phyloP scores from a whole-genome alignment of 2,329 filamentous ascomycete genomes.

The Aspergillus proliferans region DNA sequence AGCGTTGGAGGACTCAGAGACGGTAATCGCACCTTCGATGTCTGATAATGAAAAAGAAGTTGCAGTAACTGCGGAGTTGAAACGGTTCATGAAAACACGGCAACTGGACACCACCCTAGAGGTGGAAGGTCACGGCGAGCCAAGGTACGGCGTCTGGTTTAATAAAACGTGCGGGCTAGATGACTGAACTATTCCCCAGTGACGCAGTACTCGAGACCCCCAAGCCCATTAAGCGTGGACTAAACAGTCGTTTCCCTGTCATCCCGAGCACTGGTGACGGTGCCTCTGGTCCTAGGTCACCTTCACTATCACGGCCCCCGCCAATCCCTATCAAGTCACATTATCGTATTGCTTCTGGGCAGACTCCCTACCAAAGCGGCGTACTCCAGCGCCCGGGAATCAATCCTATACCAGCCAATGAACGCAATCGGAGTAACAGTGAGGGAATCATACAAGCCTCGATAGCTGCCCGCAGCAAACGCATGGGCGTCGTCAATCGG shows the following conservation, averaged over 20 bases:
- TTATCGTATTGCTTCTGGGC: slow-evolving; percentile 54
- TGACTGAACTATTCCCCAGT: slow-evolving; percentile 39
- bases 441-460: slow-evolving; percentile 51
- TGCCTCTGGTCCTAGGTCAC: slow-evolving; percentile 66
- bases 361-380: slow-evolving; percentile 31
- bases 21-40: slow-evolving; percentile 53
- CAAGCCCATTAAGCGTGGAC: slow-evolving; percentile 55
- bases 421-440: slow-evolving; percentile 55
- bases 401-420: slow-evolving; percentile 61
- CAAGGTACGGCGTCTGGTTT: slow-evolving; percentile 25
- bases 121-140: slow-evolving; percentile 43
- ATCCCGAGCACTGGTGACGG: slow-evolving; percentile 47
- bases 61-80: slow-evolving; percentile 55
- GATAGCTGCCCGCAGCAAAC: slow-evolving; percentile 45
- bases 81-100: slow-evolving; percentile 49
- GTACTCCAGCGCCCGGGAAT: slow-evolving; percentile 63
- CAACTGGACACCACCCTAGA: slow-evolving; percentile 35
- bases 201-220: slow-evolving; percentile 74
- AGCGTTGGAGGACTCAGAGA: slow-evolving; percentile 60
- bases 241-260: slow-evolving; percentile 55
- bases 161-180: neutral
- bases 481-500: slow-evolving; percentile 56
- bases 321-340: slow-evolving; percentile 77
- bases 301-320: slow-evolving; percentile 60
- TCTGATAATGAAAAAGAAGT: slow-evolving; percentile 57